Evolutionary conservation across 306 rosid species (phyloP).

Genomic region (Prinsepia uniflora): DNA sequence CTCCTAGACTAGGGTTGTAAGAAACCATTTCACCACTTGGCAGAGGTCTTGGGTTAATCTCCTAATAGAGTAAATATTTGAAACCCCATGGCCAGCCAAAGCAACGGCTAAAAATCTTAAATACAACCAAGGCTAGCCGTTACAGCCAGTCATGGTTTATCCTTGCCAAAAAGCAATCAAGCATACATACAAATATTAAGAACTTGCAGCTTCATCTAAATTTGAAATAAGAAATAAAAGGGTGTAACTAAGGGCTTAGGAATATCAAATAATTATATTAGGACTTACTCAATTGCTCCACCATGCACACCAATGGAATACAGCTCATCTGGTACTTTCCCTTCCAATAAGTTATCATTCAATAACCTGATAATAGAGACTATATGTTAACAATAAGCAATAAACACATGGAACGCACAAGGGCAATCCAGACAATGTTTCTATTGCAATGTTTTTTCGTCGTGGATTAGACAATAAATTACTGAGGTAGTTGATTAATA

Average conservation of each 20-base stretch:
- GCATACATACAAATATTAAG: neutral
- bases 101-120: neutral
- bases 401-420: neutral
- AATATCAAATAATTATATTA: constrained; percentile 15
- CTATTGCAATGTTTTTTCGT: neutral
- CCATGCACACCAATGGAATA: constrained; percentile 94
- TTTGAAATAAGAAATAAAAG: neutral
- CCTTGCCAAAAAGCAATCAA: neutral
- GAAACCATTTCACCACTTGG: neutral
- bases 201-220: neutral
- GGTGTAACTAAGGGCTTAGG: neutral
- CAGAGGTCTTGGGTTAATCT: neutral
- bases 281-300: constrained; percentile 85
- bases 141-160: neutral
- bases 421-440: neutral
- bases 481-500: neutral
- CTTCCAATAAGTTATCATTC: constrained; percentile 77
- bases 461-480: neutral
- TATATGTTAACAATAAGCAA: constrained; percentile 22
- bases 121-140: too few relatives aligned
- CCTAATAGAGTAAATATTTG: neutral
- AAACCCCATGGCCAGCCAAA: neutral
- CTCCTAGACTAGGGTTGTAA: neutral
- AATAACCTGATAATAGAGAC: constrained; percentile 56
- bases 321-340: constrained; percentile 75